These are phyloP conservation scores for Alternaria angustiovoidea DNA, from an alignment of 2,329 filamentous ascomycete genomes.

Conservation along the genomic window DNA sequence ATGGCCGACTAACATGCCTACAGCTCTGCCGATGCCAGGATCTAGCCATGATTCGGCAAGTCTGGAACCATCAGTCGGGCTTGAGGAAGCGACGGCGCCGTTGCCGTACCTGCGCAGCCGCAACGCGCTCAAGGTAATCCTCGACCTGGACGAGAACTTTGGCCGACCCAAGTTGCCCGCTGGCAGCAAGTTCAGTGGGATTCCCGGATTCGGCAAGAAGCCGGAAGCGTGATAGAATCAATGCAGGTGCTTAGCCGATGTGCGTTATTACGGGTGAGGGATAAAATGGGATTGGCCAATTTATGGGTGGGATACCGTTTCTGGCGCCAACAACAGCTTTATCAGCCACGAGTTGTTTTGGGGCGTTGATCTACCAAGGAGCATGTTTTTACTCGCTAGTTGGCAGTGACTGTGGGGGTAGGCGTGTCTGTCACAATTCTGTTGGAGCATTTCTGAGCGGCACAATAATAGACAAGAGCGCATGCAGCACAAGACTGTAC, in stretches of 20 bases:
- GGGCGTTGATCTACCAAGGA: slow-evolving; percentile 31
- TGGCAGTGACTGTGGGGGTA: slow-evolving; percentile 30
- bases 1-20: not conserved
- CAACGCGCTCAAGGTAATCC: slow-evolving; percentile 93
- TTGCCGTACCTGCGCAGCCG: slow-evolving; percentile 76
- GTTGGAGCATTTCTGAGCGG: slow-evolving; percentile 16
- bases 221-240: slow-evolving; percentile 31
- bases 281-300: slow-evolving; percentile 44
- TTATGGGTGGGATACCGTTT: slow-evolving; percentile 29
- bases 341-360: slow-evolving; percentile 40
- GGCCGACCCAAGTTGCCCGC: slow-evolving; percentile 72
- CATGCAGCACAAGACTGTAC: slow-evolving; percentile 31
- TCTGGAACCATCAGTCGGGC: slow-evolving; percentile 68
- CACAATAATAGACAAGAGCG: slow-evolving; percentile 25
- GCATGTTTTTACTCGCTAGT: slow-evolving; percentile 23
- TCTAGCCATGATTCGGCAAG: slow-evolving; percentile 60
- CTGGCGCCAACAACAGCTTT: slow-evolving; percentile 32
- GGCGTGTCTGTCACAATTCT: slow-evolving; percentile 5
- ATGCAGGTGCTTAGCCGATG: slow-evolving; percentile 18
- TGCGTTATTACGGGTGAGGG: slow-evolving; percentile 27
- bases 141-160: slow-evolving; percentile 94
- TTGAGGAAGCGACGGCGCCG: slow-evolving; percentile 70
- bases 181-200: slow-evolving; percentile 45
- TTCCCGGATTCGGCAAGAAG: slow-evolving; percentile 49
- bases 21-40: slow-evolving; percentile 78